phyloP scores from a whole-genome alignment of 768 basidiomycete species.

The Sutorius australiensis region DNA sequence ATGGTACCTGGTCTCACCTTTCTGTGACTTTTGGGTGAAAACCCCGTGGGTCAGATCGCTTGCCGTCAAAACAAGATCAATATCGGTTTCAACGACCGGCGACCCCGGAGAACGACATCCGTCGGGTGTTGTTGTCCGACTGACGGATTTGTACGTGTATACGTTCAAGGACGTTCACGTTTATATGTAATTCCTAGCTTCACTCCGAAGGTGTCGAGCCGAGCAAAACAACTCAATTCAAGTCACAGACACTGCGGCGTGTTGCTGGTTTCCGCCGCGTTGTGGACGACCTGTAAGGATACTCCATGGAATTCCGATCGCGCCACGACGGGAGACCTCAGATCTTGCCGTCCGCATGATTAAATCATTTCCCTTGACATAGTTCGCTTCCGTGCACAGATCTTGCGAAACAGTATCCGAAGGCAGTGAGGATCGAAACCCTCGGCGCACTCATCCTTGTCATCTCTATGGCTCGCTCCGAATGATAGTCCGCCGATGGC shows the following conservation, averaged over 20 bases:
- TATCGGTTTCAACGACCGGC: slow-evolving; percentile 9
- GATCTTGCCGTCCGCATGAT: slow-evolving; percentile 10
- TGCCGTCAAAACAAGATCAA: not conserved
- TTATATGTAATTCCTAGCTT: not conserved
- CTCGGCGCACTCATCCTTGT: slow-evolving; percentile 1
- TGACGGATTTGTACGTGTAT: slow-evolving; percentile 2
- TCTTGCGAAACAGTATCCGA: slow-evolving; percentile 20
- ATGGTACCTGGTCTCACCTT: too few species aligned
- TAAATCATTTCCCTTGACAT: slow-evolving; percentile 14
- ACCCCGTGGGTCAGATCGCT: not conserved
- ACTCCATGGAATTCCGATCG: slow-evolving; percentile 25
- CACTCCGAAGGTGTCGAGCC: not conserved
- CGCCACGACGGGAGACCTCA: slow-evolving; percentile 7
- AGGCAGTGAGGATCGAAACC: slow-evolving; percentile 18
- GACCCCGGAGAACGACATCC: slow-evolving; percentile 3
- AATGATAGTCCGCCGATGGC: not conserved
- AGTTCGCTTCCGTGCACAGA: slow-evolving; percentile 18
- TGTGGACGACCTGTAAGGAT: not conserved
- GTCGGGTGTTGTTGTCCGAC: slow-evolving; percentile 11
- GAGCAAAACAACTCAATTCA: not conserved
- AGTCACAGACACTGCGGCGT: not conserved
- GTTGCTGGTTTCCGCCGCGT: not conserved
- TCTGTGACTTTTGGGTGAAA: slow-evolving; percentile 13
- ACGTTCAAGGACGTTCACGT: slow-evolving; percentile 2
- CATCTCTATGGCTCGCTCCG: slow-evolving; percentile 1